These are phyloP conservation scores for Brasenia schreberi DNA, from an alignment of 164 flowering plant genomes.

Conservation along the genomic window DNA sequence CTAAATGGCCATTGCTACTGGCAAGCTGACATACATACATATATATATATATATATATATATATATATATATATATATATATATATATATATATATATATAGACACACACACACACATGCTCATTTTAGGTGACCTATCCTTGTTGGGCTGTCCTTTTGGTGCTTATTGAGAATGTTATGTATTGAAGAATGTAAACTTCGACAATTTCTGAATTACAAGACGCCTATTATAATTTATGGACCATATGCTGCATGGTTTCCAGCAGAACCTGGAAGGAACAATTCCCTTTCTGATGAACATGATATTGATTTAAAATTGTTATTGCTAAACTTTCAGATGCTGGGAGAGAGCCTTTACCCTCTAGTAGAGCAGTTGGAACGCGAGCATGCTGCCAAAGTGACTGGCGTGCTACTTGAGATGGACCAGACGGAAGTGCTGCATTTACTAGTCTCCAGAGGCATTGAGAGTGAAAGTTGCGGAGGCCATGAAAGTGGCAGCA, in stretches of 20 bases:
- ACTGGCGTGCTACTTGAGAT: conserved; percentile 87
- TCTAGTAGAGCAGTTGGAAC: conserved; percentile 66
- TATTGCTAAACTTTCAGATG: conserved; percentile 24
- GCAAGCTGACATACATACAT: no score
- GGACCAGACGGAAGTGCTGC: conserved; percentile 83
- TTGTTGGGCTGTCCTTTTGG: background rate
- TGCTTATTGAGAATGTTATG: background rate
- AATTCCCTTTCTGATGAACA: background rate
- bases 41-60: no score
- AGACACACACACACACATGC: no score
- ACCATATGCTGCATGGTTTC: background rate
- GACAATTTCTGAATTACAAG: background rate
- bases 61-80: no score
- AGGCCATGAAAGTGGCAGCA: conserved; percentile 70
- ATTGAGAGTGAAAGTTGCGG: conserved; percentile 58
- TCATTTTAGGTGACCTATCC: background rate
- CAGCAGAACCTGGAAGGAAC: background rate
- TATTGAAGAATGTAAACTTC: background rate
- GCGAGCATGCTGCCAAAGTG: conserved; percentile 62
- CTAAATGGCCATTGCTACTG: no score
- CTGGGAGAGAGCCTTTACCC: conserved; percentile 73
- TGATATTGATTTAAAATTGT: background rate
- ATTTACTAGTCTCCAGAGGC: conserved; percentile 74
- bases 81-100: no score
- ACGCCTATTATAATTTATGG: no score